Conservation (phyloP, 192 early-diverging fungal genomes). For the Fimicolochytrium jonesii region DNA sequence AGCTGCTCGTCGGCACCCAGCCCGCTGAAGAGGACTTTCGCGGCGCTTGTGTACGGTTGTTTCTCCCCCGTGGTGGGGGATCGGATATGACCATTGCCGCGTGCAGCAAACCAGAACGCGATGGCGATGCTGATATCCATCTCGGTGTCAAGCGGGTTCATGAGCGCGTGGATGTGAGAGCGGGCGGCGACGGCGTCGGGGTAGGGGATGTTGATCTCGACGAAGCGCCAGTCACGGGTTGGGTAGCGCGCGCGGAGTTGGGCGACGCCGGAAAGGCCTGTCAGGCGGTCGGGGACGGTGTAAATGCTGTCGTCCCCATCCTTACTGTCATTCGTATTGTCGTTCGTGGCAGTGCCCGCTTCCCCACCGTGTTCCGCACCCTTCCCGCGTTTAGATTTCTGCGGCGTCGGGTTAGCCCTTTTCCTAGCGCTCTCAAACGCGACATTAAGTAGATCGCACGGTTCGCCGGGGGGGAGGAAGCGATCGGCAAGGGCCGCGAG, state of each 20-base stretch:
- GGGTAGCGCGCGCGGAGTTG: slow-evolving; percentile 62
- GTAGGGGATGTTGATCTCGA: slow-evolving; percentile 83
- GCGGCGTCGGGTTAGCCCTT: too few relatives aligned
- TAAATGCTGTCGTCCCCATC: too few relatives aligned
- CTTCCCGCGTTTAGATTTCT: too few relatives aligned
- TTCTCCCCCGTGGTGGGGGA: too few relatives aligned
- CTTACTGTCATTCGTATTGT: too few relatives aligned
- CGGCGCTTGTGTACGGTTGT: slow-evolving; percentile 57
- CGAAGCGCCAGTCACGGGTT: slow-evolving; percentile 79
- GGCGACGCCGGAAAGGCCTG: slow-evolving; percentile 53
- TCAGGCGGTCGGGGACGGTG: slow-evolving; percentile 81
- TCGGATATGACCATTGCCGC: slow-evolving; percentile 62
- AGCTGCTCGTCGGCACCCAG: slow-evolving; percentile 90
- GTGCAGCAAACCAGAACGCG: slow-evolving; percentile 93
- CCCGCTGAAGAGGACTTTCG: slow-evolving; percentile 80
- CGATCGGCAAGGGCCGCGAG: slow-evolving; percentile 77
- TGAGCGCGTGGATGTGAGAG: slow-evolving; percentile 61
- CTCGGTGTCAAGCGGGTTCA: slow-evolving; percentile 79
- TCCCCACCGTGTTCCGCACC: too few relatives aligned
- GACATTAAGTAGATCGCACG: slow-evolving; percentile 92
- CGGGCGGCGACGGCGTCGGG: slow-evolving; percentile 52
- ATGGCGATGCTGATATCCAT: slow-evolving; percentile 98
- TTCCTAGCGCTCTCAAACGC: slow-evolving; percentile 89
- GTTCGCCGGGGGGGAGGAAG: slow-evolving; percentile 64
- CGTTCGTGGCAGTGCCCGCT: too few relatives aligned